These are phyloP conservation scores for Solanum hybrid DNA, from an alignment of 305 asterid genomes.

Conservation along the genomic window DNA sequence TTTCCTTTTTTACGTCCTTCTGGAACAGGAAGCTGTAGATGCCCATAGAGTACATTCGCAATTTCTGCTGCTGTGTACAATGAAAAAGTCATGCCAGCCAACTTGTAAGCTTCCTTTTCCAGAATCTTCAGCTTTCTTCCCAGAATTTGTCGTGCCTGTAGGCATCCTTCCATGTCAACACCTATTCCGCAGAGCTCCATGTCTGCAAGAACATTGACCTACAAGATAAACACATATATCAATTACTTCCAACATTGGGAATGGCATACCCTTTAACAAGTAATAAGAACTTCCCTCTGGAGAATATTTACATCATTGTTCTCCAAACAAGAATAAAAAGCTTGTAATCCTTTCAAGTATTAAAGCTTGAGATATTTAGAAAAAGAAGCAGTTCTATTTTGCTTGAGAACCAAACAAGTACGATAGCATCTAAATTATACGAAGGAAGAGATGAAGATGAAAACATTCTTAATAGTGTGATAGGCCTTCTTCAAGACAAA, in stretches of 20 bases:
- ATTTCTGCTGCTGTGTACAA: slow-evolving; percentile 86
- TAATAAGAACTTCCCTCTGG: not conserved
- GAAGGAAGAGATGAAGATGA: not conserved
- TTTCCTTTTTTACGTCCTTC: slow-evolving; percentile 64
- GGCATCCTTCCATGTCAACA: slow-evolving; percentile 97
- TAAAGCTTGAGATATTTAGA: not conserved
- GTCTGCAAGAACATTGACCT: slow-evolving; percentile 85
- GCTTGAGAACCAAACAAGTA: not conserved
- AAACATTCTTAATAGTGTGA: not conserved
- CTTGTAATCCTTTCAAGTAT: not conserved
- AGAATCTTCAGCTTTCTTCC: slow-evolving; percentile 69
- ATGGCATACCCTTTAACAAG: not conserved
- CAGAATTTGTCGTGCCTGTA: slow-evolving; percentile 62
- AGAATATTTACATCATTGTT: not conserved
- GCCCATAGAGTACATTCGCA: slow-evolving; percentile 81
- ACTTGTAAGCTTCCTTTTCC: slow-evolving; percentile 76
- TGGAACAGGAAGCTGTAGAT: slow-evolving; percentile 86
- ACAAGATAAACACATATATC: slow-evolving; percentile 14
- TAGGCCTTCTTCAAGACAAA: not conserved
- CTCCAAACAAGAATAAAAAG: not conserved
- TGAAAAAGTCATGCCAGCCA: slow-evolving; percentile 89
- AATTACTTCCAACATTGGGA: slow-evolving; percentile 4
- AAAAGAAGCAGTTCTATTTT: not conserved
- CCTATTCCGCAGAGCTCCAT: slow-evolving; percentile 97
- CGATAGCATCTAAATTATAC: not conserved